These are phyloP conservation scores for Lachnellula subtilissima DNA, from an alignment of 2,329 filamentous ascomycete genomes.

Conservation along the genomic window DNA sequence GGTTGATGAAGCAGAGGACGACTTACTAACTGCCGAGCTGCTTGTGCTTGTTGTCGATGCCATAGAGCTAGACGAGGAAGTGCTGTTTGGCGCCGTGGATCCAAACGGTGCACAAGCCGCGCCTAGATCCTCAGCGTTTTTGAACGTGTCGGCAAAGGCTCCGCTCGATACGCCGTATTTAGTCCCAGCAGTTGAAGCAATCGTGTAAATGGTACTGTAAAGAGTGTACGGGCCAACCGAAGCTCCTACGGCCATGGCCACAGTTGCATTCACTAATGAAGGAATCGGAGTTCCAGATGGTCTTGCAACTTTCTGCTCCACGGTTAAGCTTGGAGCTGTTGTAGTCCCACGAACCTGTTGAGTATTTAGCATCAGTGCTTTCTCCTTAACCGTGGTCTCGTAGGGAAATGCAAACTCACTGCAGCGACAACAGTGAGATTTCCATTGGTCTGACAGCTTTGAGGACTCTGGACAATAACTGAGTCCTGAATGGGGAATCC, in stretches of 20 bases:
- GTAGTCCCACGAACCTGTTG: conserved; percentile 18
- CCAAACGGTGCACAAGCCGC: conserved; percentile 40
- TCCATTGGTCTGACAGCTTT: conserved; percentile 46
- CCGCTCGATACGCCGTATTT: conserved; percentile 26
- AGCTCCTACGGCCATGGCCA: conserved; percentile 20
- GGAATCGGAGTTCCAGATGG: conserved; percentile 19
- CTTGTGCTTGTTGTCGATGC: conserved; percentile 3
- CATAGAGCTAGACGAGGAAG: neutral
- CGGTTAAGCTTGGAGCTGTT: conserved; percentile 13
- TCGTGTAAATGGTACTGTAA: conserved; percentile 20
- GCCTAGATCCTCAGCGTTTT: conserved; percentile 40
- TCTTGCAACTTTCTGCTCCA: conserved; percentile 22
- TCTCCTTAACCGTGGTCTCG: neutral
- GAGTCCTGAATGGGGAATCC: conserved; percentile 51
- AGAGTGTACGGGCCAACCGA: conserved; percentile 23
- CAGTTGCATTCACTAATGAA: conserved; percentile 10
- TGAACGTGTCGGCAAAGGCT: conserved; percentile 43
- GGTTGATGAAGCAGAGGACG: conserved; percentile 11
- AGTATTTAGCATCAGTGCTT: neutral
- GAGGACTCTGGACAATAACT: conserved; percentile 49
- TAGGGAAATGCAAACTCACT: conserved; percentile 12
- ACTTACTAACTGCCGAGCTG: neutral
- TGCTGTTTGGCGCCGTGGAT: conserved; percentile 5
- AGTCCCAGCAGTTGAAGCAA: conserved; percentile 14
- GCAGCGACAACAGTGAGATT: conserved; percentile 26